Conservation (phyloP, 2,329 filamentous ascomycete genomes). For the Periconia sp. region DNA sequence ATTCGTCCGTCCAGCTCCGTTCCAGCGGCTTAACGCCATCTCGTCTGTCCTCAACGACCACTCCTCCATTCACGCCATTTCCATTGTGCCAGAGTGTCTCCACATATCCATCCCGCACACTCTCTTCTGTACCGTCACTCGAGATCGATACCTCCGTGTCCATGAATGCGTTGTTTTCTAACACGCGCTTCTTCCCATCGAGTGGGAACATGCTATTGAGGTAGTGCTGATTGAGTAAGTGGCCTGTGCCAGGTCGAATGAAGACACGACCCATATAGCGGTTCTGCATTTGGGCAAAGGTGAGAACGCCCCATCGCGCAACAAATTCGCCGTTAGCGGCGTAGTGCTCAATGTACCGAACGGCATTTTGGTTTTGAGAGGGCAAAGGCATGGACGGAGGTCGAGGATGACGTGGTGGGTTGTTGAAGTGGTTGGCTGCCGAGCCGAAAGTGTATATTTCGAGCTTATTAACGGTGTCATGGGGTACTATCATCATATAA, state of each 20-base stretch:
- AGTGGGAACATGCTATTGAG: slow-evolving; percentile 67
- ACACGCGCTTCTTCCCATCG: slow-evolving; percentile 55
- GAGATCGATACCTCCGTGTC: slow-evolving; percentile 51
- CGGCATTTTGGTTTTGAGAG: slow-evolving; percentile 47
- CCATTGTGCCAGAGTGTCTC: slow-evolving; percentile 1
- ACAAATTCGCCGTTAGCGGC: slow-evolving; percentile 77
- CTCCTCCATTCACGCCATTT: neutral
- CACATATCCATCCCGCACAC: neutral
- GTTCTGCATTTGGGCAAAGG: slow-evolving; percentile 64
- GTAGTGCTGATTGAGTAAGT: slow-evolving; percentile 63
- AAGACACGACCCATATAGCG: slow-evolving; percentile 59
- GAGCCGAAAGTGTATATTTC: slow-evolving; percentile 80
- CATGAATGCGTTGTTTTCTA: slow-evolving; percentile 65
- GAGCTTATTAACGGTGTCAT: slow-evolving; percentile 24
- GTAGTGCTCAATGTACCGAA: slow-evolving; percentile 81
- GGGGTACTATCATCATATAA: slow-evolving; percentile 42
- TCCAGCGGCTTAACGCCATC: slow-evolving; percentile 1
- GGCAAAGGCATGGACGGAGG: slow-evolving; percentile 23
- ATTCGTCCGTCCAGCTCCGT: neutral
- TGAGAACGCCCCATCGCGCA: slow-evolving; percentile 73
- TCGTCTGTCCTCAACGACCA: slow-evolving; percentile 3
- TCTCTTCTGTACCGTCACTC: neutral
- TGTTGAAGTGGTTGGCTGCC: slow-evolving; percentile 83
- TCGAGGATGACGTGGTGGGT: slow-evolving; percentile 60
- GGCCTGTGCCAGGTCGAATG: slow-evolving; percentile 42